Base-by-base conservation (phyloP, 2,329 filamentous ascomycete species). In the Nigrograna mackinnonii region DNA sequence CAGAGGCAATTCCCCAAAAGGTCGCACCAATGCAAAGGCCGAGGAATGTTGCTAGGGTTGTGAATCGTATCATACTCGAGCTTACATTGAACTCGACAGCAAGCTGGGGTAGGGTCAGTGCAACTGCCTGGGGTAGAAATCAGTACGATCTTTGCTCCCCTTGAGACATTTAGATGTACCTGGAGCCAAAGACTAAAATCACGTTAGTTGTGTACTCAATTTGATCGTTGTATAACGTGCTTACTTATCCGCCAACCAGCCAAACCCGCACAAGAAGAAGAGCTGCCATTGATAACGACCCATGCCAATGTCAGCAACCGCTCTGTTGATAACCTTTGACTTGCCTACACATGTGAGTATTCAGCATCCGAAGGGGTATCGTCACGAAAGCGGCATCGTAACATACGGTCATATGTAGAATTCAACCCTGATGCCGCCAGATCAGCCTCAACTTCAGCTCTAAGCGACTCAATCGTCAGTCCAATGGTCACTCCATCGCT, bases 191-290 rank as follows among this genome's bases (percentile, higher is more conserved):
- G 73, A 68, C 83, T 86, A n/a, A n/a, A n/a, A n/a, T n/a, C n/a
- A 36, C n/a, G n/a, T 30, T 17, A 49, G 22, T 49, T 30, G 22
- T 32, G 14, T 21, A 17, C 14, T 7, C 19, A 45, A 33, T 22
- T 14, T 9, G 28, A 18, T 6, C 6, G 16, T 28, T 9, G 7
- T 19, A 6, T n/a, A 22, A 14, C 18, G 18, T n/a, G 75, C 81
- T 74, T 69, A 87, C 84, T 92, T 92, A 64, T 94, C 89, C 9
- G 88, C 88, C 62, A 91, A 80, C 89, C 89, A 95, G 16, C 90
- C 90, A 60, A 89, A 91, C 2, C 90, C 90, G 59, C 87, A 91
- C 1, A 95, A 74, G 18, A 84, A 68, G 61, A 95, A 95, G 3
- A 95, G 74, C 57, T 89, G 78, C 88, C 89, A 94, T 62, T 95